Conservation (phyloP, 2,329 filamentous ascomycete species). For the Coniochaeta pulveracea region DNA sequence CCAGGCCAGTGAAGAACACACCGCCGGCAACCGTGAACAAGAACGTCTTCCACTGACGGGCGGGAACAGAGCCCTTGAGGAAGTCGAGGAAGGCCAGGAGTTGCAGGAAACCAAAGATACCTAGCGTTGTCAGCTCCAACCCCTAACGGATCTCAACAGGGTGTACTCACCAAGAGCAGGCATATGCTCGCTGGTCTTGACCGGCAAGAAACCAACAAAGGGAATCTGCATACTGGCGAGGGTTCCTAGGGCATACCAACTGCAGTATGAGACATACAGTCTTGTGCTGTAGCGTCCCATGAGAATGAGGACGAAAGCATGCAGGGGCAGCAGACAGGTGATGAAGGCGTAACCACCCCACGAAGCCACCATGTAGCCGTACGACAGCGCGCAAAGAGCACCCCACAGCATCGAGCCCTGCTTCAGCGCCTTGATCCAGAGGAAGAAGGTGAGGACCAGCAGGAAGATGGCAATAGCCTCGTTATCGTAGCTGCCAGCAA, state of each 20-base stretch:
- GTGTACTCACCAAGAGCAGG: slow-evolving; percentile 68
- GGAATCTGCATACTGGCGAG: slow-evolving; percentile 98
- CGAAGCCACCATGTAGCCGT: slow-evolving; percentile 99
- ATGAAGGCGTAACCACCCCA: slow-evolving; percentile 99
- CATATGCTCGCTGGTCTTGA: slow-evolving; percentile 98
- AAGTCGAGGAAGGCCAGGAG: slow-evolving; percentile 88
- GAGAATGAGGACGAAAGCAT: slow-evolving; percentile 85
- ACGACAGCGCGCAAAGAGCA: slow-evolving; percentile 86
- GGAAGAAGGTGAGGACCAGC: slow-evolving; percentile 94
- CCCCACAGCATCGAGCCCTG: slow-evolving; percentile 95
- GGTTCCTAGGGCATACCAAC: slow-evolving; percentile 94
- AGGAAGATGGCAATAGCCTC: slow-evolving; percentile 99
- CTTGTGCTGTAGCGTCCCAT: slow-evolving; percentile 95
- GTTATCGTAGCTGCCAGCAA: slow-evolving; percentile 98
- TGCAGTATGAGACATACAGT: slow-evolving; percentile 92
- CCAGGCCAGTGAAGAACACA: slow-evolving; percentile 66
- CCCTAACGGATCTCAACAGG: slow-evolving; percentile 6
- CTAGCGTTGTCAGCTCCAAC: slow-evolving; percentile 27
- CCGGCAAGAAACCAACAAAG: slow-evolving; percentile 93
- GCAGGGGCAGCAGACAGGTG: slow-evolving; percentile 88
- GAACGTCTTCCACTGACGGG: slow-evolving; percentile 89
- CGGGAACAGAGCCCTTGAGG: slow-evolving; percentile 75
- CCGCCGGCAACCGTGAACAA: slow-evolving; percentile 64
- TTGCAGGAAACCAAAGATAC: slow-evolving; percentile 92
- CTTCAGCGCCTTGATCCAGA: slow-evolving; percentile 99